Percentiles rank a stretch among this genome's conserved stretches.
These are phyloP conservation scores for Elongisporangium anandrum DNA, from an alignment of 352 stramenopile genomes.

Conservation along the genomic window DNA sequence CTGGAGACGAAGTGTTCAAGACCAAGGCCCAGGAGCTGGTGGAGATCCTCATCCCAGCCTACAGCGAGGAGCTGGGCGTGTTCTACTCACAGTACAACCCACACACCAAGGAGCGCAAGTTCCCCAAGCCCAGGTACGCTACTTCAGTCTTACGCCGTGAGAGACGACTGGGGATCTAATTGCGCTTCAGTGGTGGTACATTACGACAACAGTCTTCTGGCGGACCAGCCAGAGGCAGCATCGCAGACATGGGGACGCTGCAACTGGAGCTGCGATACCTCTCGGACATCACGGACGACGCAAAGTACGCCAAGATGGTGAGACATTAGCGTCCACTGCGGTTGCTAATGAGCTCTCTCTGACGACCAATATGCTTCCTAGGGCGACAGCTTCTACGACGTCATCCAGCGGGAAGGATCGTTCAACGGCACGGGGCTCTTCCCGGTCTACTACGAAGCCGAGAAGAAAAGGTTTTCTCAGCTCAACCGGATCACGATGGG, in stretches of 20 bases:
- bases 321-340: too few relatives aligned
- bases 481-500: slow-evolving; percentile 79
- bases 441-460: slow-evolving; percentile 51
- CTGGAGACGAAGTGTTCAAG: slow-evolving; percentile 85
- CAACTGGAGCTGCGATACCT: slow-evolving; percentile 63
- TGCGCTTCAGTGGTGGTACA: neutral
- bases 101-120: slow-evolving; percentile 35
- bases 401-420: slow-evolving; percentile 39
- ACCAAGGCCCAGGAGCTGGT: slow-evolving; percentile 92
- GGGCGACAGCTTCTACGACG: slow-evolving; percentile 50
- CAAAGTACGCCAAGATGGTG: slow-evolving; percentile 41
- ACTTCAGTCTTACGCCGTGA: neutral
- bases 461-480: neutral
- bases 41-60: slow-evolving; percentile 86
- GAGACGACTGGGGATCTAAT: neutral
- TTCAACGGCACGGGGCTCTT: slow-evolving; percentile 71
- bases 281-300: slow-evolving; percentile 44
- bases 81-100: slow-evolving; percentile 91
- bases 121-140: slow-evolving; percentile 1
- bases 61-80: slow-evolving; percentile 86
- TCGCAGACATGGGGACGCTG: slow-evolving; percentile 69
- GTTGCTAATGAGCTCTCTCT: slow-evolving; percentile 5
- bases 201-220: neutral
- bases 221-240: neutral
- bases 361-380: slow-evolving; percentile 8